Conservation (phyloP, 2,329 filamentous ascomycete genomes). For the Venturiaceae sp. region DNA sequence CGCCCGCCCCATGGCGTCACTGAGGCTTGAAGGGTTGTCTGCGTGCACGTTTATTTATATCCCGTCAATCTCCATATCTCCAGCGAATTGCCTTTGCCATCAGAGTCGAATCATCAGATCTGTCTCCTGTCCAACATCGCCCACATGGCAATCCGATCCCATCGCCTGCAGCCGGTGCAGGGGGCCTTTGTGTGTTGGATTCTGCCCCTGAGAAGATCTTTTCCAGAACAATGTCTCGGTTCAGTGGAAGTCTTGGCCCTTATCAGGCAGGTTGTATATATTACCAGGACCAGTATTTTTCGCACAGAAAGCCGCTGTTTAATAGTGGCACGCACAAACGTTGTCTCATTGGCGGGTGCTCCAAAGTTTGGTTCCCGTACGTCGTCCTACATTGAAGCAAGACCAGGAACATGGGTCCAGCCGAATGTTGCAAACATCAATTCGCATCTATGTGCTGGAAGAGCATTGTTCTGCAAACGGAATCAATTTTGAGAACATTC, state of each 20-base stretch:
- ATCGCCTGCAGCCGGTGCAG: background rate
- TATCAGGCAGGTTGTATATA: background rate
- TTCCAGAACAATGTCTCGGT: background rate
- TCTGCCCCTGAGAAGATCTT: background rate
- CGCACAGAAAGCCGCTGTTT: background rate
- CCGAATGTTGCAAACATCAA: too few relatives aligned
- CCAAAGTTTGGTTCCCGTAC: too few relatives aligned
- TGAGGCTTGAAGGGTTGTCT: background rate
- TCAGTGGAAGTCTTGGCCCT: background rate
- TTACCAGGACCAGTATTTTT: background rate
- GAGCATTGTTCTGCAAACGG: too few relatives aligned
- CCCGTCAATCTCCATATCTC: background rate
- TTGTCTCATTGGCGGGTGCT: too few relatives aligned
- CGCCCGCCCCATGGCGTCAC: background rate
- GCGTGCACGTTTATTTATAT: background rate
- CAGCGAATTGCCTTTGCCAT: background rate
- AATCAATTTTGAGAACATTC: too few relatives aligned
- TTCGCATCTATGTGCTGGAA: too few relatives aligned
- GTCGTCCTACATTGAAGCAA: too few relatives aligned
- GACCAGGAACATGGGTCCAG: too few relatives aligned
- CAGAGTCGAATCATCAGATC: background rate
- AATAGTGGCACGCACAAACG: too few relatives aligned
- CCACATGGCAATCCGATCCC: background rate
- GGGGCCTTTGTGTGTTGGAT: background rate
- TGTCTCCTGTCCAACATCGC: background rate